Conservation (phyloP, 2,329 filamentous ascomycete genomes). For the Diplodia seriata region DNA sequence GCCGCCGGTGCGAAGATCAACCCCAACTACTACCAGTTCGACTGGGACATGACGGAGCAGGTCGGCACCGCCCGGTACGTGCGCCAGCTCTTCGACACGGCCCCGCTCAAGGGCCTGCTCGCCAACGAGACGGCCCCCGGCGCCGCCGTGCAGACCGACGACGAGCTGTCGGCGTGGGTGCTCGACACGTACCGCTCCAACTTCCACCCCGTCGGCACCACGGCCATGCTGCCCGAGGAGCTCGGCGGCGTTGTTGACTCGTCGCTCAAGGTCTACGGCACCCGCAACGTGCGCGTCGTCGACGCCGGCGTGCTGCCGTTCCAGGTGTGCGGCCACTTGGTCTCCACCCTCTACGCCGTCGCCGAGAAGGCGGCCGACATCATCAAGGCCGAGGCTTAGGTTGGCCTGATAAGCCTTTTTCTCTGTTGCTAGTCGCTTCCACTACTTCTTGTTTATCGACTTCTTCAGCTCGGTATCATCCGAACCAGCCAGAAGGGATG, state of each 20-base stretch:
- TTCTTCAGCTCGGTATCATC: background rate
- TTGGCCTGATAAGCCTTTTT: background rate
- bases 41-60: conserved; percentile 49
- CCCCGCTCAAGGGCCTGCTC: conserved; percentile 40
- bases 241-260: conserved; percentile 43
- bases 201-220: conserved; percentile 32
- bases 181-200: conserved; percentile 33
- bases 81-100: conserved; percentile 42
- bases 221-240: conserved; percentile 28
- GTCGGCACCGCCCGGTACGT: conserved; percentile 44
- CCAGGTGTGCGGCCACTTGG: conserved; percentile 31
- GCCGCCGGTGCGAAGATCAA: conserved; percentile 46
- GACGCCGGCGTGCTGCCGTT: conserved; percentile 35
- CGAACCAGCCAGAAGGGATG: background rate
- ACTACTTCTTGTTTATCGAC: too few species aligned
- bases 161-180: conserved; percentile 40
- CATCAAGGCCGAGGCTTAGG: conserved; percentile 39
- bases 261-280: conserved; percentile 42
- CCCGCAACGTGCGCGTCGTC: conserved; percentile 33
- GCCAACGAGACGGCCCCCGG: conserved; percentile 38
- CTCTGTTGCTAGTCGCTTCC: background rate
- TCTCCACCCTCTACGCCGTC: conserved; percentile 32
- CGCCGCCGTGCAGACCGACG: conserved; percentile 35
- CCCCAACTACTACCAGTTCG: conserved; percentile 53
- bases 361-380: conserved; percentile 40